phyloP scores from a whole-genome alignment of 495 filamentous ascomycete genomes.

The Cercophora newfieldiana region DNA sequence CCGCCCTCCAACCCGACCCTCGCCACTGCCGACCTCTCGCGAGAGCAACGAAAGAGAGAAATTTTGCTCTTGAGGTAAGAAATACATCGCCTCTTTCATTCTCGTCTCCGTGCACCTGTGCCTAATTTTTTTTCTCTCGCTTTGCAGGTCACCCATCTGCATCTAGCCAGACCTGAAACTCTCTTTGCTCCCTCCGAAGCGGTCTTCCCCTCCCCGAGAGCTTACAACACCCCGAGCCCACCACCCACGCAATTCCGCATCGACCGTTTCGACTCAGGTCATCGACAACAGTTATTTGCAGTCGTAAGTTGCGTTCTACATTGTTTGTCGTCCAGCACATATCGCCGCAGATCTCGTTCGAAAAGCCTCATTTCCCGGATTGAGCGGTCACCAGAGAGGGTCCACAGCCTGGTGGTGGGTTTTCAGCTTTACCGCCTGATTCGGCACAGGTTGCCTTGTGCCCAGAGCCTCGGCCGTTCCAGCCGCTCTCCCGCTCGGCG shows the following conservation, averaged over 20 bases:
- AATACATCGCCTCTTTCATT: neutral
- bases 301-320: constrained; percentile 14
- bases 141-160: constrained; percentile 8
- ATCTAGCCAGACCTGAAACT: constrained; percentile 22
- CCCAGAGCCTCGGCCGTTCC: neutral
- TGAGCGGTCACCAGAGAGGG: neutral
- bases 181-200: constrained; percentile 21
- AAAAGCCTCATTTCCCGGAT: constrained; percentile 8
- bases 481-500: neutral
- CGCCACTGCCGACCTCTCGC: constrained; percentile 21
- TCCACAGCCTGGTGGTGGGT: neutral
- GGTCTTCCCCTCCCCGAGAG: constrained; percentile 16
- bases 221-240: constrained; percentile 11
- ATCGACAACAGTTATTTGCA: constrained; percentile 3
- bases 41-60: constrained; percentile 19
- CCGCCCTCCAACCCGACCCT: constrained; percentile 11
- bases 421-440: constrained; percentile 6
- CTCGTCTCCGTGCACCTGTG: neutral
- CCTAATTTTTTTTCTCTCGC: constrained; percentile 5
- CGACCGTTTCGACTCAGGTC: constrained; percentile 6
- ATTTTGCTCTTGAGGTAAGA: constrained; percentile 25
- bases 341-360: neutral
- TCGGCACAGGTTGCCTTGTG: neutral
- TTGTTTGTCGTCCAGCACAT: neutral
- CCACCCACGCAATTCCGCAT: constrained; percentile 8